Base-by-base conservation (phyloP, 495 filamentous ascomycete species). In the Penicillium cosmopolitanum region DNA sequence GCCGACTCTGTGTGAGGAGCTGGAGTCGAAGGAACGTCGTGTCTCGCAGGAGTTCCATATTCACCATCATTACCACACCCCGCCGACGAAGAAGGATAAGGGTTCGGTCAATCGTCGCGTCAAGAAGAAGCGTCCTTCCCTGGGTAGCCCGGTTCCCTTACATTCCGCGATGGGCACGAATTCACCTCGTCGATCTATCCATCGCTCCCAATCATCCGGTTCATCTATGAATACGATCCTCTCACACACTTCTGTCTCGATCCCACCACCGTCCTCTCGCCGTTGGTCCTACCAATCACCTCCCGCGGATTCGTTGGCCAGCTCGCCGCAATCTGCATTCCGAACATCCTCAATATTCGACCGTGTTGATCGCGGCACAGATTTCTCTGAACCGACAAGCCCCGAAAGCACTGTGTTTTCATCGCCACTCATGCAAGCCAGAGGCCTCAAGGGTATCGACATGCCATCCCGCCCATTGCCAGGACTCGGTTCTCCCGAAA, bases 1-100 rank as follows among this genome's bases (percentile, higher is more conserved):
- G 33, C 76, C 84, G 9, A 87, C 84, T 5, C 70, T 96, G 40
- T 82, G 84, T 48, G 83, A 88, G 58, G 93, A 97, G 67, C 78
- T 96, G 21, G 82, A 82, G 21, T 71, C 77, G 40, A 83, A 82
- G 36, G 73, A 81, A 16, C 73, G 74, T 10, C 73, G 81, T 36
- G 68, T 85, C 3, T 85, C 87, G 11, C 89, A 91, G 65, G 89
- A 91, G 64, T 74, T 96, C 38, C 93, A 97, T 66, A 88, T 97
- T 42, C 93, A 97, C 66, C 92, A 96, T 60, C 94, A 97, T 68
- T 96, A 96, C 62, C 91, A 96, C 61, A 82, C 89, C 36, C 79
- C 86, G 48, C 80, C 75, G 58, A 53, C 58, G 25, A 68, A 85
- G 67, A 84, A 86, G 54, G 85, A 91, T 43, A 75, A 76, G 48